Base-by-base conservation (phyloP, 768 basidiomycete genomes). In the Russula brevipes region DNA sequence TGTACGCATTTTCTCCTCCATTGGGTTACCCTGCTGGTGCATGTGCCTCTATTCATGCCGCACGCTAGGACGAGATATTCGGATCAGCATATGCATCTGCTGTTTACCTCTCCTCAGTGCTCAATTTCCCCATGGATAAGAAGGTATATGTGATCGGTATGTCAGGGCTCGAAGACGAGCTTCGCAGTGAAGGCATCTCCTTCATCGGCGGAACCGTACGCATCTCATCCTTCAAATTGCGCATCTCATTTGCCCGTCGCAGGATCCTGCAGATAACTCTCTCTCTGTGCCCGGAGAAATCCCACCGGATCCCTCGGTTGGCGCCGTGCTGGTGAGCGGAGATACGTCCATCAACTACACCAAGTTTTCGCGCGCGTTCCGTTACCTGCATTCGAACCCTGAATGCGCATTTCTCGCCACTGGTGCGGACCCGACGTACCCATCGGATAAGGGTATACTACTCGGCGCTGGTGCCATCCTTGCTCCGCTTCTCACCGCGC, bases 261-360 rank as follows among this genome's bases (percentile, higher is more conserved):
- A 97, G 94, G 89, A 94, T 72, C 89, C 93, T 33, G 85, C 79
- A 39, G 94, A 98, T 71, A 84, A 85, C 72, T 89, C 87, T 2
- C 80, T 93, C 47, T 82, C 78, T 42, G 78, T 83, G 24, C 24
- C 24, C 24, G 24, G 24, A 24, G 24, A 24, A 24, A 24, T 24
- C 1, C 24, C 24, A 24, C 76, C 82, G 6, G 96, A 98, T 73
- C 85, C 88, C 7, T 77, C 81, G 56, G 85, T 99, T 54, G 89
- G 82, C n/a, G 95, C 91, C 10, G 96, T 99, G 12, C 79, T 98
- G n/a, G 95, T 94, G 72, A 95, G 96, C 1, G 82, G 95, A 31
- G 96, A 98, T 75, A 82, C 81, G 24, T 78, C 80, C 68, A 81
- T 97, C 72, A 97, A 92, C 76, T 99, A 98, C 77, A 92, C 89